phyloP scores from a whole-genome alignment of 306 rosid species.

The Vigna mungo region DNA sequence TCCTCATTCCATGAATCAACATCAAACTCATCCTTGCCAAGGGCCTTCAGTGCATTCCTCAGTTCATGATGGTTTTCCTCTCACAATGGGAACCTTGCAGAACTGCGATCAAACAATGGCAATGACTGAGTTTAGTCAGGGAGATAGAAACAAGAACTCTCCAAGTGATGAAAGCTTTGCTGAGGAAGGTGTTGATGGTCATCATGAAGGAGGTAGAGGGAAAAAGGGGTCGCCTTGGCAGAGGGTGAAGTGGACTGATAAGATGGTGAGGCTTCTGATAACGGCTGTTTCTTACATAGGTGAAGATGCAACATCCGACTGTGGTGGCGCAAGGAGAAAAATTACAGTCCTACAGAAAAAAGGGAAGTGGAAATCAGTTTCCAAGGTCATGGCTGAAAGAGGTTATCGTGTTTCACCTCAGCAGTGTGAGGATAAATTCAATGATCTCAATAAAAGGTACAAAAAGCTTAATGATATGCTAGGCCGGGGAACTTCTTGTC shows the following conservation, averaged over 20 bases:
- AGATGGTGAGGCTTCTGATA: slow-evolving; percentile 91
- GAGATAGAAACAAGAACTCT: slow-evolving; percentile 76
- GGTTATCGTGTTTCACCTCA: slow-evolving; percentile 88
- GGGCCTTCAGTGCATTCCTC: slow-evolving; percentile 60
- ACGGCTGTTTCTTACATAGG: slow-evolving; percentile 87
- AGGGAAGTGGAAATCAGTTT: slow-evolving; percentile 93
- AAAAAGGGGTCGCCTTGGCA: slow-evolving; percentile 82
- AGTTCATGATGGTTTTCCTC: slow-evolving; percentile 68
- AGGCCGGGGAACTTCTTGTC: slow-evolving; percentile 93
- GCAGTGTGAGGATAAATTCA: slow-evolving; percentile 96
- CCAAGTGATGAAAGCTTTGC: slow-evolving; percentile 75
- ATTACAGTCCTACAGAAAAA: slow-evolving; percentile 72
- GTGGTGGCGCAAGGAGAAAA: slow-evolving; percentile 67
- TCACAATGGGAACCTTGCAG: slow-evolving; percentile 67
- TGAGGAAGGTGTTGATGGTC: slow-evolving; percentile 72
- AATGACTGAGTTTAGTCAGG: slow-evolving; percentile 64
- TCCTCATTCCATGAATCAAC: slow-evolving; percentile 61
- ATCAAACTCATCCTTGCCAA: slow-evolving; percentile 62
- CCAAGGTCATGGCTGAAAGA: slow-evolving; percentile 95
- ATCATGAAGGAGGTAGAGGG: slow-evolving; percentile 60
- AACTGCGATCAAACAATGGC: slow-evolving; percentile 63
- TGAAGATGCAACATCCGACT: slow-evolving; percentile 66
- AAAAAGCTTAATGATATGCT: slow-evolving; percentile 88
- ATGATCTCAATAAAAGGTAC: slow-evolving; percentile 92
- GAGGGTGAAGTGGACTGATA: slow-evolving; percentile 92